Percentiles rank a stretch among this genome's conserved stretches.
These are phyloP conservation scores for Exophiala alcalophila DNA, from an alignment of 2,329 filamentous ascomycete genomes.

Conservation along the genomic window DNA sequence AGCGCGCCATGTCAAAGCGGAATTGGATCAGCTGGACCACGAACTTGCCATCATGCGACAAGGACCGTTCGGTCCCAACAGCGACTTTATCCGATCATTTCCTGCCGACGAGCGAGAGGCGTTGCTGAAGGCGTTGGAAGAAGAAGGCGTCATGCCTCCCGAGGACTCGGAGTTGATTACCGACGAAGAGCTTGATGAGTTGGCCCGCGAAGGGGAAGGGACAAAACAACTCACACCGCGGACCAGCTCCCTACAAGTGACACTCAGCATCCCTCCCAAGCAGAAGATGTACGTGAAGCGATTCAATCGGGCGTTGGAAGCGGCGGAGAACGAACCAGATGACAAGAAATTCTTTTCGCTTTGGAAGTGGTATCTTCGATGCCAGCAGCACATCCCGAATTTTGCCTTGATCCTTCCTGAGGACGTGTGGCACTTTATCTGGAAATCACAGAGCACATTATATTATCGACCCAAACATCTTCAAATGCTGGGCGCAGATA, in stretches of 20 bases:
- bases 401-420: slow-evolving; percentile 57
- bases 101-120: slow-evolving; percentile 42
- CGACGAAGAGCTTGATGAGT: slow-evolving; percentile 42
- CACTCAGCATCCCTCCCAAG: slow-evolving; percentile 35
- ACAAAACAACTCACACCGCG: slow-evolving; percentile 9
- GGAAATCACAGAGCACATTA: slow-evolving; percentile 54
- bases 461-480: slow-evolving; percentile 59
- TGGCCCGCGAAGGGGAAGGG: slow-evolving; percentile 25
- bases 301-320: slow-evolving; percentile 41
- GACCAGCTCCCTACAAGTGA: slow-evolving; percentile 32
- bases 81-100: slow-evolving; percentile 43
- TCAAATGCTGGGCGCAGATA: slow-evolving; percentile 62
- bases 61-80: slow-evolving; percentile 44
- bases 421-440: slow-evolving; percentile 63
- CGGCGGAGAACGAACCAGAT: slow-evolving; percentile 34
- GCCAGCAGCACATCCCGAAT: slow-evolving; percentile 45
- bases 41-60: slow-evolving; percentile 42
- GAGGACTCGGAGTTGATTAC: slow-evolving; percentile 39
- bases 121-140: slow-evolving; percentile 44
- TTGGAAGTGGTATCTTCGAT: slow-evolving; percentile 52
- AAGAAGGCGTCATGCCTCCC: slow-evolving; percentile 34
- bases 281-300: slow-evolving; percentile 40
- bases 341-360: slow-evolving; percentile 36
- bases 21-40: slow-evolving; percentile 40
- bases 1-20: slow-evolving; percentile 36